phyloP scores from a whole-genome alignment of 176 grass and related monocot species.

The Stipa capillata region DNA sequence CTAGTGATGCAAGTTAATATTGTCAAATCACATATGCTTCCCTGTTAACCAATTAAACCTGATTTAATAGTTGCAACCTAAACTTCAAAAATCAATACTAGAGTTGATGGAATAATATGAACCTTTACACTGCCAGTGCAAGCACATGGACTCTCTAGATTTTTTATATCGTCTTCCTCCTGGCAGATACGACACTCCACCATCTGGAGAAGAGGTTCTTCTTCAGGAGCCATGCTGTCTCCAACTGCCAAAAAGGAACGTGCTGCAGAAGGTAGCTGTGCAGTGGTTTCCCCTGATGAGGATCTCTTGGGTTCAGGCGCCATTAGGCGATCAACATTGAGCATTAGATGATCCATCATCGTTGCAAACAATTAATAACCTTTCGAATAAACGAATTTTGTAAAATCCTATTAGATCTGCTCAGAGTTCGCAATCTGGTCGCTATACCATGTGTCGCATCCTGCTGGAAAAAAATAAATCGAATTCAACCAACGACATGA shows the following conservation, averaged over 20 bases:
- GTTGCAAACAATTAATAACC: constrained; percentile 14
- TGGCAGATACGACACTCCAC: constrained; percentile 88
- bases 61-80: neutral
- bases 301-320: constrained; percentile 24
- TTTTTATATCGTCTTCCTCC: constrained; percentile 72
- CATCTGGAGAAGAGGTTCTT: constrained; percentile 65
- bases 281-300: constrained; percentile 18
- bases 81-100: neutral
- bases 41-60: neutral
- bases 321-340: constrained; percentile 44
- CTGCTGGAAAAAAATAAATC: constrained; percentile 14
- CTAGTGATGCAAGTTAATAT: neutral
- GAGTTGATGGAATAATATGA: neutral
- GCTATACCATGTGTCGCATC: constrained; percentile 13
- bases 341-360: constrained; percentile 50
- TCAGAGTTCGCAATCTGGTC: constrained; percentile 22
- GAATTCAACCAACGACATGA: neutral
- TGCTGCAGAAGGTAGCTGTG: neutral
- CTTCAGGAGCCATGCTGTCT: constrained; percentile 43
- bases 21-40: neutral
- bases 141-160: constrained; percentile 70
- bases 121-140: constrained; percentile 92
- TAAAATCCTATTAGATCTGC: constrained; percentile 23
- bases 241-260: constrained; percentile 25
- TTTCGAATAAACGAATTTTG: constrained; percentile 20